Percentiles rank a stretch among this genome's conserved stretches.
These are phyloP conservation scores for Aspergillus diversus DNA, from an alignment of 495 filamentous ascomycete genomes.

Conservation along the genomic window DNA sequence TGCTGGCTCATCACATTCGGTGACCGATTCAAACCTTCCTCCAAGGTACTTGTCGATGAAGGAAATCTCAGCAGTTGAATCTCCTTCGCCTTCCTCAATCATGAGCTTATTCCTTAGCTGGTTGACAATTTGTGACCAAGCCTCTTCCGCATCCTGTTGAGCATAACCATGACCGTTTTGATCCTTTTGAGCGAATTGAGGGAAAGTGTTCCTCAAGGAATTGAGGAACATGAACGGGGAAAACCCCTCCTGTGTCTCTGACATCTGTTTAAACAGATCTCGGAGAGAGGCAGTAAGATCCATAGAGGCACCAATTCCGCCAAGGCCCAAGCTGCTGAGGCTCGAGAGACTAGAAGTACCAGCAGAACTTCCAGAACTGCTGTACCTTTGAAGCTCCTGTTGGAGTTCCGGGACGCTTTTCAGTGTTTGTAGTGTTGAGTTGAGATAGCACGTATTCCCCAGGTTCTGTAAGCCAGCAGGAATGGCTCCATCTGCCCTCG, in stretches of 20 bases:
- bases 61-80: slow-evolving; percentile 55
- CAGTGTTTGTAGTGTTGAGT: slow-evolving; percentile 90
- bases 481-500: slow-evolving; percentile 77
- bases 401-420: slow-evolving; percentile 91
- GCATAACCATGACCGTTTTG: slow-evolving; percentile 82
- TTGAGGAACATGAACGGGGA: slow-evolving; percentile 84
- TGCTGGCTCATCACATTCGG: slow-evolving; percentile 81
- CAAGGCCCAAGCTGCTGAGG: slow-evolving; percentile 63
- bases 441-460: slow-evolving; percentile 98
- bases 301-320: slow-evolving; percentile 59
- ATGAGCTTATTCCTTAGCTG: slow-evolving; percentile 81
- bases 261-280: slow-evolving; percentile 92
- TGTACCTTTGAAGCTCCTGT: slow-evolving; percentile 73
- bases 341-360: slow-evolving; percentile 45
- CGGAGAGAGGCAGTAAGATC: slow-evolving; percentile 83
- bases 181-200: slow-evolving; percentile 90
- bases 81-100: slow-evolving; percentile 56
- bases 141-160: slow-evolving; percentile 97
- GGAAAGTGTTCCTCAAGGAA: slow-evolving; percentile 77
- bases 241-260: slow-evolving; percentile 85
- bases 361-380: slow-evolving; percentile 39
- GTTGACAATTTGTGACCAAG: slow-evolving; percentile 94
- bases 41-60: slow-evolving; percentile 92
- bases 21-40: slow-evolving; percentile 73
- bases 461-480: slow-evolving; percentile 91